phyloP scores from a whole-genome alignment of 2,329 filamentous ascomycete genomes.

The Epichloe typhina region DNA sequence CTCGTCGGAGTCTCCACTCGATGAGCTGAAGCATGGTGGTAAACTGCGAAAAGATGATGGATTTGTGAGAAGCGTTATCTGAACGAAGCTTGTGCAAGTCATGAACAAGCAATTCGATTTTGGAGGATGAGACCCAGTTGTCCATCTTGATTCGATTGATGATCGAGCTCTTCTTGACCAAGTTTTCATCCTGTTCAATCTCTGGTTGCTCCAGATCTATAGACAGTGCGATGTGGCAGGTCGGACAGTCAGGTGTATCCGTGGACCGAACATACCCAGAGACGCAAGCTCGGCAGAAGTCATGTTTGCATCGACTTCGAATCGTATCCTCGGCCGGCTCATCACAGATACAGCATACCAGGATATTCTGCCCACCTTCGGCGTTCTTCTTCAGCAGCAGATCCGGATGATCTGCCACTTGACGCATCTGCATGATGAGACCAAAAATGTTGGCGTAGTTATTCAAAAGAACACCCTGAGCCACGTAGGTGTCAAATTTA shows the following conservation, averaged over 20 bases:
- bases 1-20: slow-evolving; percentile 88
- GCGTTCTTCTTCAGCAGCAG: slow-evolving; percentile 79
- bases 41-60: slow-evolving; percentile 95
- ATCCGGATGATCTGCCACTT: slow-evolving; percentile 93
- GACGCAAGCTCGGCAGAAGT: slow-evolving; percentile 37
- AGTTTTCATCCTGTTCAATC: slow-evolving; percentile 77
- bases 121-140: slow-evolving; percentile 95
- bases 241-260: slow-evolving; percentile 68
- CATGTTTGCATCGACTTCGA: slow-evolving; percentile 81
- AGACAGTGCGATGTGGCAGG: slow-evolving; percentile 76
- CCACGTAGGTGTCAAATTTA: slow-evolving; percentile 91
- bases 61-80: slow-evolving; percentile 88
- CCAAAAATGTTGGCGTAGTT: slow-evolving; percentile 99
- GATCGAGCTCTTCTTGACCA: slow-evolving; percentile 90
- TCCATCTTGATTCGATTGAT: slow-evolving; percentile 99
- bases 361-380: slow-evolving; percentile 75
- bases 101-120: slow-evolving; percentile 93
- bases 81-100: slow-evolving; percentile 85
- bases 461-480: slow-evolving; percentile 85
- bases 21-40: slow-evolving; percentile 95
- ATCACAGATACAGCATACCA: slow-evolving; percentile 91
- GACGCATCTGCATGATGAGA: slow-evolving; percentile 98
- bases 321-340: slow-evolving; percentile 93
- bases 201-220: slow-evolving; percentile 94
- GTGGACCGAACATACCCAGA: slow-evolving; percentile 56